A percentile compares a stretch with the other conserved stretches of the same genome.
Conservation (phyloP, 2,329 filamentous ascomycete species). For the Ascochyta koolunga region DNA sequence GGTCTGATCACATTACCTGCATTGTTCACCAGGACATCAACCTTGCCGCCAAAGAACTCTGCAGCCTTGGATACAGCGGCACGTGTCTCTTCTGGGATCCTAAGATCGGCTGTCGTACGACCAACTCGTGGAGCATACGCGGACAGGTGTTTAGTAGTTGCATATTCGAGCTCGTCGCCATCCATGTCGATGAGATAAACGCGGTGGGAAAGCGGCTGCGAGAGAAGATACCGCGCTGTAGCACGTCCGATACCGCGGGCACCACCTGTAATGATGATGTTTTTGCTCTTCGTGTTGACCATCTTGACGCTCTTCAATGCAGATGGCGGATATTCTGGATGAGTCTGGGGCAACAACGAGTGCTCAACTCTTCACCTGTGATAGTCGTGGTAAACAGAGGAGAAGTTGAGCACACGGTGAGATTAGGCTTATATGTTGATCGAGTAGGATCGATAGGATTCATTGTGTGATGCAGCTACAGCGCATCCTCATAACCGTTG, state of each 20-base stretch:
- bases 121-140: slow-evolving; percentile 35
- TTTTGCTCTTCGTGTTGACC: slow-evolving; percentile 30
- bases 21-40: slow-evolving; percentile 43
- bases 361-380: background rate
- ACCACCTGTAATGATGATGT: slow-evolving; percentile 49
- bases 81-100: slow-evolving; percentile 35
- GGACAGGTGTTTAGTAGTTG: slow-evolving; percentile 38
- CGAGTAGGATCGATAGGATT: background rate
- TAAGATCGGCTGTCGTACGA: slow-evolving; percentile 47
- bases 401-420: too few relatives aligned
- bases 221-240: slow-evolving; percentile 50
- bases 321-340: background rate
- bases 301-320: slow-evolving; percentile 9
- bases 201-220: slow-evolving; percentile 44
- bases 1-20: slow-evolving; percentile 11
- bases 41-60: slow-evolving; percentile 44
- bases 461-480: background rate
- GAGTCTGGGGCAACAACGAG: background rate
- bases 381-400: too few relatives aligned
- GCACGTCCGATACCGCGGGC: slow-evolving; percentile 54
- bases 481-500: too few relatives aligned
- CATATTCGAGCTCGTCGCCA: slow-evolving; percentile 43
- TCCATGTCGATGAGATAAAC: slow-evolving; percentile 55
- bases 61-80: slow-evolving; percentile 44
- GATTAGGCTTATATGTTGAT: background rate